These are phyloP conservation scores for Salix brachista DNA, from an alignment of 345 rosid species.

Conservation along the genomic window DNA sequence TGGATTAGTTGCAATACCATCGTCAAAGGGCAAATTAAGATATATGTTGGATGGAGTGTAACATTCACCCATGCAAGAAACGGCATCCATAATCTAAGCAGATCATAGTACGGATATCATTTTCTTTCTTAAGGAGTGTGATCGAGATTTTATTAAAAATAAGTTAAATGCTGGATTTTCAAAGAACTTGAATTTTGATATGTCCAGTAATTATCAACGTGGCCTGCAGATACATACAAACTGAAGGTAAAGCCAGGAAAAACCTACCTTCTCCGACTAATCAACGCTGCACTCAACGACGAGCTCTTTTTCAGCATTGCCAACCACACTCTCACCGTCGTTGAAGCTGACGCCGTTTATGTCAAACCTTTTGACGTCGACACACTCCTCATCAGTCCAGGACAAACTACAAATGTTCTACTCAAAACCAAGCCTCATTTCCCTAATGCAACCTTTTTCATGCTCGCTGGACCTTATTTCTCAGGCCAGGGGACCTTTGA, in stretches of 20 bases:
- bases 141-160: too few relatives aligned
- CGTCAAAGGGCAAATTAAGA: too few relatives aligned
- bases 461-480: slow-evolving; percentile 27
- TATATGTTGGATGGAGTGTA: too few relatives aligned
- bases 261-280: slow-evolving; percentile 24
- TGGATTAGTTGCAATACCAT: too few relatives aligned
- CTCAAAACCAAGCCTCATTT: slow-evolving; percentile 22
- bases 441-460: slow-evolving; percentile 23
- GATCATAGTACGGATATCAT: too few relatives aligned
- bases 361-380: slow-evolving; percentile 23
- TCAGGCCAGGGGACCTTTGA: slow-evolving; percentile 20
- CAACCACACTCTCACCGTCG: slow-evolving; percentile 20
- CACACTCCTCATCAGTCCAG: slow-evolving; percentile 18
- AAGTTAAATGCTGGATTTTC: too few relatives aligned
- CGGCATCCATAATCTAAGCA: too few relatives aligned
- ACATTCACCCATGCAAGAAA: too few relatives aligned
- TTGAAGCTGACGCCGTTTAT: slow-evolving; percentile 23
- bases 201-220: not conserved
- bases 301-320: slow-evolving; percentile 33
- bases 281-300: slow-evolving; percentile 34
- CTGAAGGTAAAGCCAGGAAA: slow-evolving; percentile 30
- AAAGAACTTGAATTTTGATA: too few relatives aligned
- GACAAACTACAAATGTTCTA: slow-evolving; percentile 29
- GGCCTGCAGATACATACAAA: slow-evolving; percentile 19
- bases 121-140: too few relatives aligned